Percentiles rank a stretch among this genome's conserved stretches.
Evolutionary conservation across 176 grass and related monocot genomes (phyloP).

Genomic region (Chloris gayana): DNA sequence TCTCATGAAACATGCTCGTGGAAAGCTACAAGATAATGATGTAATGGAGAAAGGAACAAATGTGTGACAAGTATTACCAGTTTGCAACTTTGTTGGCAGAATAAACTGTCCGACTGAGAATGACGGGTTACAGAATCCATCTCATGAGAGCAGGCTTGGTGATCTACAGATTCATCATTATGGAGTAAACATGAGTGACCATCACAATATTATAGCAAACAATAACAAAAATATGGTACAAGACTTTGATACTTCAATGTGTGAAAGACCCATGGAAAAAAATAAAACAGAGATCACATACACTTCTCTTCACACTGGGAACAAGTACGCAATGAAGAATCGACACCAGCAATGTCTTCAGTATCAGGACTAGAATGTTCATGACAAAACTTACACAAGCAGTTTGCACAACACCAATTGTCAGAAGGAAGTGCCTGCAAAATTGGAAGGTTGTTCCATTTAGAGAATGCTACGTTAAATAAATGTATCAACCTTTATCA

Average conservation of each 20-base stretch:
- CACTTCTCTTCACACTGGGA: slow-evolving; percentile 74
- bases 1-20: slow-evolving; percentile 20
- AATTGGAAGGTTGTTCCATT: slow-evolving; percentile 27
- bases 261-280: slow-evolving; percentile 18
- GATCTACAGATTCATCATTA: slow-evolving; percentile 60
- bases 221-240: slow-evolving; percentile 13
- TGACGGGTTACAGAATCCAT: slow-evolving; percentile 28
- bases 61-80: slow-evolving; percentile 51
- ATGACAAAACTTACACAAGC: slow-evolving; percentile 89
- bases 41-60: slow-evolving; percentile 12
- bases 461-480: slow-evolving; percentile 20
- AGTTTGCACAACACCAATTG: slow-evolving; percentile 87
- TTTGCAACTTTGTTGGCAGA: slow-evolving; percentile 86
- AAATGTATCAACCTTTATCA: slow-evolving; percentile 16
- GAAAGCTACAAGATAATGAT: slow-evolving; percentile 28
- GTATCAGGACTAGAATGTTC: slow-evolving; percentile 47
- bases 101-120: slow-evolving; percentile 50
- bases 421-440: slow-evolving; percentile 87
- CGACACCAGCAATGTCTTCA: slow-evolving; percentile 43
- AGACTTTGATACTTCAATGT: slow-evolving; percentile 29
- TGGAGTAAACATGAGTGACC: slow-evolving; percentile 25
- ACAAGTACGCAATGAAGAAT: slow-evolving; percentile 67
- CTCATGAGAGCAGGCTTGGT: slow-evolving; percentile 65
- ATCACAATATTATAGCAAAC: slow-evolving; percentile 29
- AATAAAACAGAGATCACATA: slow-evolving; percentile 54